These are phyloP conservation scores for Candida sojae DNA, from an alignment of 1,139 yeast species.

Conservation along the genomic window DNA sequence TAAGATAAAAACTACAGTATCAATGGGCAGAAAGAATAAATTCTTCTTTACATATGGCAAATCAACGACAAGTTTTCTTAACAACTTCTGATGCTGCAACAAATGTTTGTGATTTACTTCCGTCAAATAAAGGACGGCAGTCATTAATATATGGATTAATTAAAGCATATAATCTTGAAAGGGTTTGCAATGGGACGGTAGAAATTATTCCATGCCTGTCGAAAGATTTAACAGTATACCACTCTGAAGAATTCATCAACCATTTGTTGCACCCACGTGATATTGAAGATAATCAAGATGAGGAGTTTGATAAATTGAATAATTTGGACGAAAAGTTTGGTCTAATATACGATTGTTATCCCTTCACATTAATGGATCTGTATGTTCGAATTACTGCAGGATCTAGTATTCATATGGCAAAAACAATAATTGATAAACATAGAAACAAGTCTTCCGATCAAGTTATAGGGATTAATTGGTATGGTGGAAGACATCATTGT, in stretches of 20 bases:
- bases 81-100: conserved; percentile 22
- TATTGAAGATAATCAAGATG: conserved; percentile 10
- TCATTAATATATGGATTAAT: conserved; percentile 46
- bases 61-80: conserved; percentile 21
- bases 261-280: conserved; percentile 28
- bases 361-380: conserved; percentile 53
- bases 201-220: conserved; percentile 22
- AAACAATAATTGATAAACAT: conserved; percentile 16
- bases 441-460: conserved; percentile 6
- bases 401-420: conserved; percentile 56
- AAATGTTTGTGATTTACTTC: conserved; percentile 43
- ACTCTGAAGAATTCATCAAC: conserved; percentile 37
- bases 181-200: conserved; percentile 23
- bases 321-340: conserved; percentile 11
- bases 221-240: conserved; percentile 37
- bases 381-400: conserved; percentile 58
- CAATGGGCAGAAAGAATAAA: too few species aligned
- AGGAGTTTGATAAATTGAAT: conserved; percentile 5
- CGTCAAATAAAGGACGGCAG: conserved; percentile 55
- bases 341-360: conserved; percentile 63
- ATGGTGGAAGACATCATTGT: conserved; percentile 81
- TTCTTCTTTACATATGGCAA: not conserved
- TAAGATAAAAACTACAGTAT: not conserved
- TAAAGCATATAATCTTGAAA: conserved; percentile 39
- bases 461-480: conserved; percentile 64